Percentiles rank a stretch among this genome's conserved stretches.
Conservation (phyloP, 352 stramenopile species). For the Albugo laibachii region DNA sequence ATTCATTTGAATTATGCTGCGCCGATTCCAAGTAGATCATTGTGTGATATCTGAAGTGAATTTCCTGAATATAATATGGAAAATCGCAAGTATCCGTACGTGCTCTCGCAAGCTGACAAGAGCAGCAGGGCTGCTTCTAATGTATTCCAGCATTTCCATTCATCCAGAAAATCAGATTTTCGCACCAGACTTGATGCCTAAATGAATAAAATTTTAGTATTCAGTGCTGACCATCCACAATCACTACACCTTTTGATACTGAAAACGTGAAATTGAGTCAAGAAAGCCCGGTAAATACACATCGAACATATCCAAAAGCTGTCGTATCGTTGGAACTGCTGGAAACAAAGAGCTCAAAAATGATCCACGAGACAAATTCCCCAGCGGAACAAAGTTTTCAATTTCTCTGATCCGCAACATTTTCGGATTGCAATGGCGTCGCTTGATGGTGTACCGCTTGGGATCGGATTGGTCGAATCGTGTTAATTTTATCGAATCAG, state of each 20-base stretch:
- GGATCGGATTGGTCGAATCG: no score
- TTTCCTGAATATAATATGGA: constrained; percentile 2
- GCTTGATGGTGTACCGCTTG: no score
- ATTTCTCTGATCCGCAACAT: no score
- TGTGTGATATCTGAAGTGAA: constrained; percentile 23
- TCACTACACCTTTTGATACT: constrained; percentile 25
- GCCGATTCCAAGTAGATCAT: constrained; percentile 47
- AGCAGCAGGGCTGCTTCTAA: constrained; percentile 37
- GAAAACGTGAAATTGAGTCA: constrained; percentile 32
- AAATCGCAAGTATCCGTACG: constrained; percentile 10
- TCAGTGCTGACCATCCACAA: neutral
- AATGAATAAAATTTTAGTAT: neutral
- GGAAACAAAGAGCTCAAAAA: no score
- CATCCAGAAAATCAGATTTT: constrained; percentile 17
- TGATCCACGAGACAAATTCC: no score
- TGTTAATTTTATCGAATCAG: no score
- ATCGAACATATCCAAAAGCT: no score
- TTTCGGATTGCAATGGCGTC: no score
- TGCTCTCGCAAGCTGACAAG: constrained; percentile 41
- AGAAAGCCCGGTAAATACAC: constrained; percentile 32
- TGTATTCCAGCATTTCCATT: constrained; percentile 27
- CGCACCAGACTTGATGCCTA: neutral
- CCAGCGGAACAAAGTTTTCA: no score
- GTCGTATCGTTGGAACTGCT: no score
- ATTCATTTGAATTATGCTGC: constrained; percentile 19